Conservation (phyloP, 768 basidiomycete genomes). For the Dentipellis sp. region DNA sequence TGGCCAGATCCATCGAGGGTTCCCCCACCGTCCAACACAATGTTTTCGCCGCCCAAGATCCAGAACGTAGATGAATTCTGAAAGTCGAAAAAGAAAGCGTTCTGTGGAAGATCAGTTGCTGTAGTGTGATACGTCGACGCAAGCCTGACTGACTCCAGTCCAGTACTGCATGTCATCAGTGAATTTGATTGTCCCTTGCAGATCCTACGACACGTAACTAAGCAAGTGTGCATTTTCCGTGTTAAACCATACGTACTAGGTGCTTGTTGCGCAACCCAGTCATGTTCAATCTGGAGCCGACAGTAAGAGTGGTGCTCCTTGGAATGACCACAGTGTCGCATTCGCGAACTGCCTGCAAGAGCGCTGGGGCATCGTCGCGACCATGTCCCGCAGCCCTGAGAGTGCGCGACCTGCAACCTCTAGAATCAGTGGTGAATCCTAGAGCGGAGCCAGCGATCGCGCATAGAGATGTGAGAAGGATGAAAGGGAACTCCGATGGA, state of each 20-base stretch:
- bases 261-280: constrained; percentile 40
- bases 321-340: constrained; percentile 33
- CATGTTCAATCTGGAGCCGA: constrained; percentile 43
- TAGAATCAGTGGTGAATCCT: too few species aligned
- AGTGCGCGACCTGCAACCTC: background rate
- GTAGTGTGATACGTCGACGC: background rate
- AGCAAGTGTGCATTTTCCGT: background rate
- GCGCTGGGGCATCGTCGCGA: constrained; percentile 41
- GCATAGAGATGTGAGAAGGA: too few species aligned
- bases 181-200: constrained; percentile 44
- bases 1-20: constrained; percentile 60
- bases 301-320: constrained; percentile 36
- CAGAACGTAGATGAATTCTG: constrained; percentile 47
- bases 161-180: constrained; percentile 43
- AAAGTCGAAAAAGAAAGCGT: constrained; percentile 43
- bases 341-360: constrained; percentile 35
- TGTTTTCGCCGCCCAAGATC: constrained; percentile 42
- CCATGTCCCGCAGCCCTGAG: constrained; percentile 23
- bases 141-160: constrained; percentile 30
- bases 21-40: constrained; percentile 47
- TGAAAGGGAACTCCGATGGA: too few species aligned
- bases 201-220: constrained; percentile 23
- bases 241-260: constrained; percentile 27
- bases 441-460: too few species aligned
- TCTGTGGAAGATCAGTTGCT: constrained; percentile 20